Conservation (phyloP, 768 basidiomycete genomes). For the Termitomyces sp. region DNA sequence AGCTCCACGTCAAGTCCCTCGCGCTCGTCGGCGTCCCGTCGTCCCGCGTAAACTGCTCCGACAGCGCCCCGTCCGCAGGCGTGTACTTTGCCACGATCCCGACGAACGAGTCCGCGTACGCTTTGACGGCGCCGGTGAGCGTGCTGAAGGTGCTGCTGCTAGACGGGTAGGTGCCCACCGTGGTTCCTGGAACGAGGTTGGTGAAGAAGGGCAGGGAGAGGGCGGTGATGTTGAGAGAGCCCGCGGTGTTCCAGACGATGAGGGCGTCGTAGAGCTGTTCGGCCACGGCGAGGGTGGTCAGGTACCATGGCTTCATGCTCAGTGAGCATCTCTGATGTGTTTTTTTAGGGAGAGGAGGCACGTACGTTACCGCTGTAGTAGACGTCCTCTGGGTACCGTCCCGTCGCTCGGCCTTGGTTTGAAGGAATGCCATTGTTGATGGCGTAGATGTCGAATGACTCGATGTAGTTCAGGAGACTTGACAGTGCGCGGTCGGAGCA, state of each 20-base stretch:
- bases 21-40: conserved; percentile 54
- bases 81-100: conserved; percentile 54
- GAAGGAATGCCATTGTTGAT: conserved; percentile 56
- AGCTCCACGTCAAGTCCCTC: conserved; percentile 70
- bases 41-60: conserved; percentile 56
- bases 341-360: conserved; percentile 10
- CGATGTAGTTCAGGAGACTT: conserved; percentile 59
- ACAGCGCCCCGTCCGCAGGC: conserved; percentile 50
- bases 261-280: conserved; percentile 75
- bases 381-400: conserved; percentile 71
- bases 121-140: conserved; percentile 42
- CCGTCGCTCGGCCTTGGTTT: conserved; percentile 61
- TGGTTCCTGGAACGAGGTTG: conserved; percentile 42
- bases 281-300: conserved; percentile 65
- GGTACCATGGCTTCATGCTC: conserved; percentile 61
- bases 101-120: conserved; percentile 65
- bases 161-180: conserved; percentile 47
- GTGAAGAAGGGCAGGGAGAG: conserved; percentile 69
- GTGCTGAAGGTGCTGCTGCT: conserved; percentile 40
- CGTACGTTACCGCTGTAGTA: conserved; percentile 70
- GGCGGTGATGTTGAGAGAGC: conserved; percentile 46
- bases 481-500: conserved; percentile 74
- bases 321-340: background rate
- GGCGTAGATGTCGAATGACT: conserved; percentile 66
- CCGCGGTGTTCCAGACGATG: conserved; percentile 53